phyloP scores from a whole-genome alignment of 1,139 yeast species.

The Suhomyces choctaworum region DNA sequence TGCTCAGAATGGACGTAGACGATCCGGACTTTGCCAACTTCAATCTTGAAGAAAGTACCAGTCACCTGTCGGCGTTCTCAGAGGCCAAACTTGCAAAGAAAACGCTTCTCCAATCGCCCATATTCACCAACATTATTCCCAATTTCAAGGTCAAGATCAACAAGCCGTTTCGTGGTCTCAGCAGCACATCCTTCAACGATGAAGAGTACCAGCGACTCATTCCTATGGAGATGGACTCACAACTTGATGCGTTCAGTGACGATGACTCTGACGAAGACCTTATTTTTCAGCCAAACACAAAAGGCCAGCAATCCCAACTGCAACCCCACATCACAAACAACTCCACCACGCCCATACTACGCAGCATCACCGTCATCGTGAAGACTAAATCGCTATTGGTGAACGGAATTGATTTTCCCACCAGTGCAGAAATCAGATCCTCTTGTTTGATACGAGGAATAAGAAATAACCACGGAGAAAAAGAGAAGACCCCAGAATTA shows the following conservation, averaged over 20 bases:
- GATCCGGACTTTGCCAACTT: slow-evolving; percentile 6
- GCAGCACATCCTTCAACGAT: slow-evolving; percentile 38
- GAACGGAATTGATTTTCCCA: slow-evolving; percentile 33
- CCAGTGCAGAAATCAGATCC: slow-evolving; percentile 40
- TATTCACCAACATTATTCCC: slow-evolving; percentile 34
- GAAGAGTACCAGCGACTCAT: slow-evolving; percentile 40
- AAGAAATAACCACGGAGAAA: slow-evolving; percentile 1
- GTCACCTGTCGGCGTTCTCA: neutral
- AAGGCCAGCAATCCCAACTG: neutral
- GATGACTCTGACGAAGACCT: slow-evolving; percentile 31
- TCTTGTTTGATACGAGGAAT: slow-evolving; percentile 35
- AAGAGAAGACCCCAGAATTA: neutral
- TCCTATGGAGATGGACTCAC: slow-evolving; percentile 43
- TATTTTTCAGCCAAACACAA: slow-evolving; percentile 1
- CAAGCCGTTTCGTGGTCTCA: slow-evolving; percentile 38
- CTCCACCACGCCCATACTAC: neutral
- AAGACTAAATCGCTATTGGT: slow-evolving; percentile 37
- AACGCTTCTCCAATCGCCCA: slow-evolving; percentile 41
- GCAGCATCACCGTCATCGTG: slow-evolving; percentile 30
- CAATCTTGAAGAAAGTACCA: slow-evolving; percentile 1
- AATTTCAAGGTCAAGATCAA: slow-evolving; percentile 32
- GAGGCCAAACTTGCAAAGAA: slow-evolving; percentile 24
- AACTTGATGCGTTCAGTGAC: slow-evolving; percentile 39
- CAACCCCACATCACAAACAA: neutral
- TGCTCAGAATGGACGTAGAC: slow-evolving; percentile 5